Evolutionary conservation across 331 rosid genomes (phyloP).

Genomic region (Malus hybrid): DNA sequence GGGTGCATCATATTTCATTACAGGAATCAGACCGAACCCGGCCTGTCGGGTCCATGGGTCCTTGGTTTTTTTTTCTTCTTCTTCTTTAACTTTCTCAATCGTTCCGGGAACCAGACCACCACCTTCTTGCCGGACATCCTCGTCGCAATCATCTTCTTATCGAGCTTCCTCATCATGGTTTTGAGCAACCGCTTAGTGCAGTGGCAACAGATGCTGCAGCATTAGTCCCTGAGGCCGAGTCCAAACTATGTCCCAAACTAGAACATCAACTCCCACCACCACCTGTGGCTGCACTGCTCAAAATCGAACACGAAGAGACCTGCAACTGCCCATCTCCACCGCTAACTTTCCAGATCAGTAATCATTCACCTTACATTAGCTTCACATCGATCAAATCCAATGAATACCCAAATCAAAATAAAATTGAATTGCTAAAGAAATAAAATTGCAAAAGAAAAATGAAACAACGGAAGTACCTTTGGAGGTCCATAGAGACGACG

Average conservation of each 20-base stretch:
- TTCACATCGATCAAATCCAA: slow-evolving; percentile 1
- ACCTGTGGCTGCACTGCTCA: slow-evolving; percentile 5
- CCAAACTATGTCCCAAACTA: slow-evolving; percentile 29
- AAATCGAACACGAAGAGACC: slow-evolving; percentile 16
- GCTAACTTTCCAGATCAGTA: slow-evolving; percentile 16
- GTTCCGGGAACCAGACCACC: no score
- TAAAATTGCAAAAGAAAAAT: background rate
- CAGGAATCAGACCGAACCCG: no score
- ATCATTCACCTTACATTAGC: no score
- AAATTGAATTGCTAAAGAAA: background rate
- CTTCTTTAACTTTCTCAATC: no score
- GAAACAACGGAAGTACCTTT: slow-evolving; percentile 24
- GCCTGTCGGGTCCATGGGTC: no score
- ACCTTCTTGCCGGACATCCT: no score
- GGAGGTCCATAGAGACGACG: slow-evolving; percentile 15
- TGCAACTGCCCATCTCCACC: slow-evolving; percentile 9
- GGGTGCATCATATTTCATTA: no score
- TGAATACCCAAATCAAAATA: background rate
- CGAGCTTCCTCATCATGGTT: no score
- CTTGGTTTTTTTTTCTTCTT: no score
- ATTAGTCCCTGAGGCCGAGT: slow-evolving; percentile 14
- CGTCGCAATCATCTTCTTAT: no score
- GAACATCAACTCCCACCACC: slow-evolving; percentile 23
- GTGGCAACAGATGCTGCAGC: background rate
- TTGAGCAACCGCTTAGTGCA: no score